Conservation (phyloP, 176 grass and related monocot genomes). For the Oryza officinalis region DNA sequence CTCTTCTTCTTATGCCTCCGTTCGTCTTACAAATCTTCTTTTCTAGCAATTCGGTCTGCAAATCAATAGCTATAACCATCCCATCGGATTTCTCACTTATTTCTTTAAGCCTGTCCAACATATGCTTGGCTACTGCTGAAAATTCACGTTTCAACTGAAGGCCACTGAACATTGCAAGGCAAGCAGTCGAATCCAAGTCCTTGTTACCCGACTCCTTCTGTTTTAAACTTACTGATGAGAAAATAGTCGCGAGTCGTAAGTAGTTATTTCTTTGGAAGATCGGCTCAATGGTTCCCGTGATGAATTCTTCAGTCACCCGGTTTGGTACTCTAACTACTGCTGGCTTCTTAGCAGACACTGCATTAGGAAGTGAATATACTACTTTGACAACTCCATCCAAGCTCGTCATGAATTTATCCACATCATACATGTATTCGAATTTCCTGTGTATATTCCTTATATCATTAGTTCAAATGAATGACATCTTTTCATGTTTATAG, state of each 20-base stretch:
- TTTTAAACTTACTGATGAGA: slow-evolving; percentile 71
- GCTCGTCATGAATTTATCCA: slow-evolving; percentile 63
- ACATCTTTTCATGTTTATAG: not conserved
- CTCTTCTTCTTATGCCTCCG: slow-evolving; percentile 53
- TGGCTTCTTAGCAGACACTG: slow-evolving; percentile 59
- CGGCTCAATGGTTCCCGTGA: slow-evolving; percentile 61
- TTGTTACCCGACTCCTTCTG: slow-evolving; percentile 48
- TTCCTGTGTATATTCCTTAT: slow-evolving; percentile 55
- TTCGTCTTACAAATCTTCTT: slow-evolving; percentile 68
- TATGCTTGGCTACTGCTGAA: slow-evolving; percentile 56
- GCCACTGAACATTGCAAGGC: slow-evolving; percentile 78
- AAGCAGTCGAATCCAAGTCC: slow-evolving; percentile 70
- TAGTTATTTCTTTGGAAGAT: slow-evolving; percentile 75
- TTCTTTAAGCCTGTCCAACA: slow-evolving; percentile 72
- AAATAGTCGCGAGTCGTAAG: slow-evolving; percentile 62
- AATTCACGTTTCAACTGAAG: slow-evolving; percentile 68
- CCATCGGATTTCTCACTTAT: slow-evolving; percentile 58
- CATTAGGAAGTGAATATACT: slow-evolving; percentile 53
- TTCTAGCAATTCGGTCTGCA: slow-evolving; percentile 65
- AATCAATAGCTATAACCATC: slow-evolving; percentile 58
- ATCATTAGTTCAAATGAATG: slow-evolving; percentile 17
- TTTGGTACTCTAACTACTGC: slow-evolving; percentile 79
- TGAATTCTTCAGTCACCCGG: slow-evolving; percentile 62
- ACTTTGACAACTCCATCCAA: slow-evolving; percentile 74
- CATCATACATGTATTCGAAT: slow-evolving; percentile 86